Conservation (phyloP, 106 monocot genomes). For the Dactylorhiza incarnata region DNA sequence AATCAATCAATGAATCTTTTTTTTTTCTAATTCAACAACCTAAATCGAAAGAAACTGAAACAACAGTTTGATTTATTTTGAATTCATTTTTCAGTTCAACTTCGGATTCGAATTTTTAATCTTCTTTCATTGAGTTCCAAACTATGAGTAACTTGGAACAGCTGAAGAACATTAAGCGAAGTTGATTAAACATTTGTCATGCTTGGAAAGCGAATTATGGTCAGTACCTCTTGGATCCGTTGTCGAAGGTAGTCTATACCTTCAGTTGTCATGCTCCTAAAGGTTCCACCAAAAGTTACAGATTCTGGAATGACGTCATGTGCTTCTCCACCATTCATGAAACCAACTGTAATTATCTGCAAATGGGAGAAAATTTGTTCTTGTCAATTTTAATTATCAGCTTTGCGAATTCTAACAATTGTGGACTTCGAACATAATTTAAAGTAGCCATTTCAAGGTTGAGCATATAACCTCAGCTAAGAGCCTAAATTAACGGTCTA, state of each 20-base stretch:
- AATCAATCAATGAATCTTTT: no score
- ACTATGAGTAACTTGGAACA: background rate
- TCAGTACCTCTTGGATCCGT: background rate
- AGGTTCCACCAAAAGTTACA: conserved; percentile 38
- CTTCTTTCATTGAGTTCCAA: background rate
- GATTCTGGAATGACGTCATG: conserved; percentile 37
- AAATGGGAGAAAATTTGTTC: background rate
- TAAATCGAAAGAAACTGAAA: background rate
- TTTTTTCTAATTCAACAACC: background rate
- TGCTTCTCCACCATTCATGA: conserved; percentile 29
- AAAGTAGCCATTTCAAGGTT: no score
- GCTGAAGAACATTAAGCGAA: background rate
- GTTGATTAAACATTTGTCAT: background rate
- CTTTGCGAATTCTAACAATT: no score
- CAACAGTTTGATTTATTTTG: no score
- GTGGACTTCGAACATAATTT: no score
- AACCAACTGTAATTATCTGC: conserved; percentile 41
- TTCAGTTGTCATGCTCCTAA: conserved; percentile 9
- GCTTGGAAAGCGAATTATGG: background rate
- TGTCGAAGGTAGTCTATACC: background rate
- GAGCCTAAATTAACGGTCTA: no score
- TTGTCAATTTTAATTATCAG: no score
- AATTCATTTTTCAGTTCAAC: no score
- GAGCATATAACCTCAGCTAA: no score
- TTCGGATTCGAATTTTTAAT: no score